Evolutionary conservation across 2,329 filamentous ascomycete genomes (phyloP).

Genomic region (Penicillium sp.): DNA sequence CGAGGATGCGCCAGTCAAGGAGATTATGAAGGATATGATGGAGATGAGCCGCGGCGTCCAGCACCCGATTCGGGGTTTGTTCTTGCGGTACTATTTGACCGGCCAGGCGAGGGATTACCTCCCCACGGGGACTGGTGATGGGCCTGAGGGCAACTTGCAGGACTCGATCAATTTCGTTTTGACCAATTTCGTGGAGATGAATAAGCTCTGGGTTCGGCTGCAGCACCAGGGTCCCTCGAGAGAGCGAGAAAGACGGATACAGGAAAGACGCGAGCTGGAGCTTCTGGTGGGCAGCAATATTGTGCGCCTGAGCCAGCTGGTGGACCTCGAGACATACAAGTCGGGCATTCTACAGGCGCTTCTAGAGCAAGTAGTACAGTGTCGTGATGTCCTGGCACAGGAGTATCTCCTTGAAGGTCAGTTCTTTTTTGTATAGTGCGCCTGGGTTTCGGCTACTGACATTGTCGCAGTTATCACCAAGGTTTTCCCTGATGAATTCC

Average conservation of each 20-base stretch:
- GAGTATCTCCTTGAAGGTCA: constrained; percentile 85
- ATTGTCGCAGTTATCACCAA: constrained; percentile 74
- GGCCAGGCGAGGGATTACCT: constrained; percentile 89
- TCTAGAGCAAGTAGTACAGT: constrained; percentile 95
- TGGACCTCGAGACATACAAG: constrained; percentile 93
- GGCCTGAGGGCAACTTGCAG: constrained; percentile 89
- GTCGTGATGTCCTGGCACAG: constrained; percentile 90
- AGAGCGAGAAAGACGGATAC: constrained; percentile 86
- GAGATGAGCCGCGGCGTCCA: constrained; percentile 99
- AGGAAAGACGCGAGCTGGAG: constrained; percentile 92
- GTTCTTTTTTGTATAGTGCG: constrained; percentile 1
- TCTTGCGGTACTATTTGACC: constrained; percentile 91
- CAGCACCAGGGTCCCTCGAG: constrained; percentile 97
- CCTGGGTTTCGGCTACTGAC: constrained; percentile 23
- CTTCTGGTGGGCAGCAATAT: constrained; percentile 94
- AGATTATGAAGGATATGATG: constrained; percentile 99
- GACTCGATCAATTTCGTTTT: constrained; percentile 97
- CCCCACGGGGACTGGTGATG: constrained; percentile 75
- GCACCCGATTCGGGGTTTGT: constrained; percentile 90
- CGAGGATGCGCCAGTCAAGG: constrained; percentile 95
- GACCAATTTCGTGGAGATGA: constrained; percentile 99
- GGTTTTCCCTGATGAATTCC: constrained; percentile 97
- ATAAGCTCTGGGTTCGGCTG: constrained; percentile 96
- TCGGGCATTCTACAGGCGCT: constrained; percentile 80
- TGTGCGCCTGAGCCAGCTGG: constrained; percentile 87